Evolutionary conservation across 2,329 filamentous ascomycete genomes (phyloP).

Genomic region (Acephala macrosclerotiorum): DNA sequence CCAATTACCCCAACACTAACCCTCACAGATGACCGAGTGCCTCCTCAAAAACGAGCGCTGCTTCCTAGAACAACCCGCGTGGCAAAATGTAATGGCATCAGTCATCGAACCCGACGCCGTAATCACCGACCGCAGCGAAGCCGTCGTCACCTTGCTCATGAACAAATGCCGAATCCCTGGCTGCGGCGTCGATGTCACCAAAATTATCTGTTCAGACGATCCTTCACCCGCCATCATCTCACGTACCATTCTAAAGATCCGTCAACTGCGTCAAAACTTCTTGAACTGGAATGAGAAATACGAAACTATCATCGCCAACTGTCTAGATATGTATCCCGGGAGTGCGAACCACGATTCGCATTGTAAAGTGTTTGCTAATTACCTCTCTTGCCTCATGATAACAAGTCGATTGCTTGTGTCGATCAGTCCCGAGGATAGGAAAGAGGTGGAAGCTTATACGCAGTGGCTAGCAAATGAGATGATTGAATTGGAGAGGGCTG

Average conservation of each 20-base stretch:
- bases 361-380: constrained; percentile 36
- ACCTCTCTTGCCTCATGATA: constrained; percentile 41
- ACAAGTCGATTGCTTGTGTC: constrained; percentile 32
- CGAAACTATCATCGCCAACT: constrained; percentile 6
- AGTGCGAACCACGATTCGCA: constrained; percentile 31
- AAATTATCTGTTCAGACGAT: constrained; percentile 19
- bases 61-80: constrained; percentile 34
- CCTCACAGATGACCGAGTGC: constrained; percentile 35
- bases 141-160: constrained; percentile 35
- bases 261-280: constrained; percentile 28
- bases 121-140: constrained; percentile 36
- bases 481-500: constrained; percentile 40
- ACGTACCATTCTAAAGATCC: constrained; percentile 13
- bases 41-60: constrained; percentile 36
- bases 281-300: constrained; percentile 28
- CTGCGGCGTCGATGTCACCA: constrained; percentile 43
- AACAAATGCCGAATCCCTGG: constrained; percentile 37
- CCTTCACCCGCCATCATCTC: constrained; percentile 14
- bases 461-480: constrained; percentile 42
- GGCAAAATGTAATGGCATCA: constrained; percentile 35
- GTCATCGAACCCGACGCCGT: constrained; percentile 29
- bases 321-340: constrained; percentile 24
- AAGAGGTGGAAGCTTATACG: constrained; percentile 40
- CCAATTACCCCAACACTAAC: constrained; percentile 2
- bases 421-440: constrained; percentile 28